These are phyloP conservation scores for Cystoderma amianthinum DNA, from an alignment of 768 basidiomycete species.

Conservation along the genomic window DNA sequence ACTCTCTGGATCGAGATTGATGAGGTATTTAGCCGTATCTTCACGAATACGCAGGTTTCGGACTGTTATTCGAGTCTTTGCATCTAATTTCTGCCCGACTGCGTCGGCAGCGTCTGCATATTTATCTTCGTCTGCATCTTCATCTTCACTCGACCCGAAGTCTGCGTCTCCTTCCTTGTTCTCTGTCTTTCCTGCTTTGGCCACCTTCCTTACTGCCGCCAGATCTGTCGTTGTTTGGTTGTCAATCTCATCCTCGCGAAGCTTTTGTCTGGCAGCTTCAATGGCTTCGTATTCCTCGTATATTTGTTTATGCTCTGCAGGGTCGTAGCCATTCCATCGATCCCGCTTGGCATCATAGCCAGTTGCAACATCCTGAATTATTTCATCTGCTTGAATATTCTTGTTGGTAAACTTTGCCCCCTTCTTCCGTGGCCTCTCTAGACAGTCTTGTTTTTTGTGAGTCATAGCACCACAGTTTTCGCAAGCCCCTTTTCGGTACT, in stretches of 20 bases:
- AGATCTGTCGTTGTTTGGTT: slow-evolving; percentile 92
- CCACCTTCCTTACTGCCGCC: slow-evolving; percentile 89
- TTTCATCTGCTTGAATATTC: slow-evolving; percentile 87
- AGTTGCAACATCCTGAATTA: slow-evolving; percentile 69
- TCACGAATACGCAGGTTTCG: slow-evolving; percentile 97
- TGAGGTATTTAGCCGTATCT: slow-evolving; percentile 97
- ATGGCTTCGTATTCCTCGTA: slow-evolving; percentile 94
- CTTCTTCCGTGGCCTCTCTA: slow-evolving; percentile 93
- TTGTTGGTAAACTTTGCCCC: slow-evolving; percentile 91
- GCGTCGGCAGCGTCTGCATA: slow-evolving; percentile 98
- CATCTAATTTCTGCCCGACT: slow-evolving; percentile 96
- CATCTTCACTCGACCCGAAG: slow-evolving; percentile 95
- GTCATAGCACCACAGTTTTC: slow-evolving; percentile 98
- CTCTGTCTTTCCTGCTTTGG: slow-evolving; percentile 78
- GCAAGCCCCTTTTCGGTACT: slow-evolving; percentile 96
- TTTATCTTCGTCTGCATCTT: slow-evolving; percentile 95
- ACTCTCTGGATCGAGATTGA: slow-evolving; percentile 90
- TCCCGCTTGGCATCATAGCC: slow-evolving; percentile 95
- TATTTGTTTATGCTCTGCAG: slow-evolving; percentile 76
- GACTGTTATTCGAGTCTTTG: slow-evolving; percentile 97
- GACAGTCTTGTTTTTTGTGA: slow-evolving; percentile 85
- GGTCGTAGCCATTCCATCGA: slow-evolving; percentile 97
- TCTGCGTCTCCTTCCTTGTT: slow-evolving; percentile 74
- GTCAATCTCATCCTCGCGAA: slow-evolving; percentile 96
- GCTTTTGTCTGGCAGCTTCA: slow-evolving; percentile 83